Evolutionary conservation across 2,329 filamentous ascomycete species (phyloP), one percentile per base, ranked within the genome.

Genomic region (Sclerotinia trifoliorum): DNA sequence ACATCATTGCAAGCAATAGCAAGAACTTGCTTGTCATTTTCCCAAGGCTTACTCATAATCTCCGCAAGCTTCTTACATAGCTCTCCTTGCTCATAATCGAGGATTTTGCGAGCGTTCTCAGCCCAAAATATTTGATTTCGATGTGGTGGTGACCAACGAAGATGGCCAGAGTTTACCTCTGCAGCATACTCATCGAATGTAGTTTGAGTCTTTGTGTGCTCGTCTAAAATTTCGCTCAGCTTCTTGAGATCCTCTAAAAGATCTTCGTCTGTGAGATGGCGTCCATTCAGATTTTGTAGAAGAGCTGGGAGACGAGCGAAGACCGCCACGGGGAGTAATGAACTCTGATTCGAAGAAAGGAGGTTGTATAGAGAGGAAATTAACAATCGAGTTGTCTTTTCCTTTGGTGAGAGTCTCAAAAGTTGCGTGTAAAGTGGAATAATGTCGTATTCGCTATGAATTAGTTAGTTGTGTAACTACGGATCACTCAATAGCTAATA

Each of bases 331-430:
- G 94, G 94, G 67, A 98, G 88, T 79, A 89, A 80, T 78, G 91
- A 85, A 85, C 91, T 82, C 81, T 86, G 79, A 83, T 92, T 89
- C 70, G 83, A 82, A 56, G 82, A 82, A 49, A 97, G 87, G 56
- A 99, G 88, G 80, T 97, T 98, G 78, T 90, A 86, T 52, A 99
- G 86, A 10, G 94, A 97, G 13, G 93, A 93, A 56, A 98, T 85
- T 57, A 97, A 87, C 66, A 99, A 85, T 42, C 95, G 89, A 0
- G 94, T 98, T 1, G 94, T 98, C 84, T 99, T 99, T 79, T 98
- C 95, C 80, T 99, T 99, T 56, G 94, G 94, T 2, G 95, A 98
- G 54, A 97, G 84, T 66, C 93, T 90, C 67, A 99, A 84, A 49
- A 99, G 88, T 73, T 96, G 91, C n/a, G 92, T 93, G 79, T 97